Evolutionary conservation across 768 basidiomycete genomes (phyloP).

Genomic region (Psilocybe cyanescens): DNA sequence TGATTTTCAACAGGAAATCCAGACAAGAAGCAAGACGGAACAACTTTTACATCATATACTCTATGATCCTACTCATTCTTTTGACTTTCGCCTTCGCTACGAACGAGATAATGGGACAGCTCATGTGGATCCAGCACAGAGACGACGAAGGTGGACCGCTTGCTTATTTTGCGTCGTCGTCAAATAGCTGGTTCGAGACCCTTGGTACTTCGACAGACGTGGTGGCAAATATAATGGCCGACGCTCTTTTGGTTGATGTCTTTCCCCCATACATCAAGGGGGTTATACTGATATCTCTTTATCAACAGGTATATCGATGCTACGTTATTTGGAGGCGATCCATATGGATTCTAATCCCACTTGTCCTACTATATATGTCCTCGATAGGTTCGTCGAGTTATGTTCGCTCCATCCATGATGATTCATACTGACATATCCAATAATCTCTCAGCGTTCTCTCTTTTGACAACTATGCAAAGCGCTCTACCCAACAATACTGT

Average conservation of each 20-base stretch:
- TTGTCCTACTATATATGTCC: not conserved
- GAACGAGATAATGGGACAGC: not conserved
- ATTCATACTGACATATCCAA: too few species aligned
- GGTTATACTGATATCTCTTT: not conserved
- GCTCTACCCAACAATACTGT: not conserved
- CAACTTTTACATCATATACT: not conserved
- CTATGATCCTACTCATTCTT: not conserved
- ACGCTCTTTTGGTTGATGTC: not conserved
- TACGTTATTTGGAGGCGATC: constrained; percentile 1
- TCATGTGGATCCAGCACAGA: constrained; percentile 6
- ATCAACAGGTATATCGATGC: constrained; percentile 3
- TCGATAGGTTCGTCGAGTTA: not conserved
- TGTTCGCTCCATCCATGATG: not conserved
- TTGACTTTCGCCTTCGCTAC: not conserved
- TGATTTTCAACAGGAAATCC: not conserved
- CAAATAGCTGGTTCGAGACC: not conserved
- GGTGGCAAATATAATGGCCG: constrained; percentile 1
- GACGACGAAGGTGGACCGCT: not conserved
- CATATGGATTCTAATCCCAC: not conserved
- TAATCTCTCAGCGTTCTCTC: not conserved
- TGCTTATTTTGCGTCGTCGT: not conserved
- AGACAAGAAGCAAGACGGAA: not conserved
- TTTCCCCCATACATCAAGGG: not conserved
- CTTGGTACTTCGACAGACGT: not conserved
- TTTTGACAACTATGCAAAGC: not conserved